phyloP scores from a whole-genome alignment of 192 early-diverging fungal genomes.

The Irineochytrium annulatum region DNA sequence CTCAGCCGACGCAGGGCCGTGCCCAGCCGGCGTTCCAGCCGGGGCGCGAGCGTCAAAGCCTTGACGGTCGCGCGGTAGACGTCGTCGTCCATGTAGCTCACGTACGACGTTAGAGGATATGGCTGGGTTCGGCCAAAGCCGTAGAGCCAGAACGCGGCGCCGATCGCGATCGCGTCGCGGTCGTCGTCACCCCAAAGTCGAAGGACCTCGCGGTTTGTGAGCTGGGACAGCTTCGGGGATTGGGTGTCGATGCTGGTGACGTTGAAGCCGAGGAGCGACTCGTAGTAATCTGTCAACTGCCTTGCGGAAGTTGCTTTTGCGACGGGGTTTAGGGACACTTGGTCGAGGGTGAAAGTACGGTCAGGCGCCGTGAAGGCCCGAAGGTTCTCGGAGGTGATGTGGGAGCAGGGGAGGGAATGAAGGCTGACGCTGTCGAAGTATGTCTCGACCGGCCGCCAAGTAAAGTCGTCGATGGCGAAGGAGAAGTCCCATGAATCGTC shows the following conservation, averaged over 20 bases:
- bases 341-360: slow-evolving; percentile 2
- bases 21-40: neutral
- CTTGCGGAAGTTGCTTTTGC: slow-evolving; percentile 21
- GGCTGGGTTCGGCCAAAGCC: slow-evolving; percentile 27
- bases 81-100: slow-evolving; percentile 14
- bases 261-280: slow-evolving; percentile 12
- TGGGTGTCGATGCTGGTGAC: neutral
- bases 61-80: slow-evolving; percentile 7
- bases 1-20: neutral
- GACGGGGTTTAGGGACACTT: slow-evolving; percentile 26
- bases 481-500: slow-evolving; percentile 12
- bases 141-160: slow-evolving; percentile 34
- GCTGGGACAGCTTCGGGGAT: slow-evolving; percentile 7
- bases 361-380: neutral
- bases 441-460: slow-evolving; percentile 19
- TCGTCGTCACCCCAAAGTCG: slow-evolving; percentile 4
- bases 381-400: slow-evolving; percentile 8
- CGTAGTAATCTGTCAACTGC: slow-evolving; percentile 31
- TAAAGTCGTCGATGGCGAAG: slow-evolving; percentile 12
- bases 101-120: slow-evolving; percentile 27
- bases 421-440: slow-evolving; percentile 26
- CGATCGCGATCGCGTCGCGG: slow-evolving; percentile 14
- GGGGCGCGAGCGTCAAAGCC: neutral
- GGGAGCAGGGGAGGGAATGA: slow-evolving; percentile 9
- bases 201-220: slow-evolving; percentile 10